Evolutionary conservation across 768 basidiomycete genomes (phyloP).

Genomic region (Tylopilus rubrobrunneus): DNA sequence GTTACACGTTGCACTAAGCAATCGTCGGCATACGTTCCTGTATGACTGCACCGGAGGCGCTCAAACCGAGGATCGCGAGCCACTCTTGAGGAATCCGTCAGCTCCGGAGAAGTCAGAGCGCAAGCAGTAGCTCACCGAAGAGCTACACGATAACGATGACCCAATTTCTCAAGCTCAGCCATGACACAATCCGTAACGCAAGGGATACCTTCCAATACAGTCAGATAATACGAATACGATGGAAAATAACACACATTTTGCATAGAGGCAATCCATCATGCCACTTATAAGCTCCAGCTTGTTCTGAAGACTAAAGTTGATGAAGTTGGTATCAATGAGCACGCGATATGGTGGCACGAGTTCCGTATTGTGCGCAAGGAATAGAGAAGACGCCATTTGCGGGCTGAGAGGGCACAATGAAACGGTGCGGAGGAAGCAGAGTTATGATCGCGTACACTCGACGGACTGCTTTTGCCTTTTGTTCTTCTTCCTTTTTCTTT

Average conservation of each 20-base stretch:
- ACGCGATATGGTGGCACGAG: constrained; percentile 97
- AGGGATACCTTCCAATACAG: constrained; percentile 70
- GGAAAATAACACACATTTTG: constrained; percentile 69
- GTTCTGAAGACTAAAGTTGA: constrained; percentile 98
- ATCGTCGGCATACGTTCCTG: constrained; percentile 98
- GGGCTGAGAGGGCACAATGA: constrained; percentile 43
- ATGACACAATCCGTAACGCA: constrained; percentile 99
- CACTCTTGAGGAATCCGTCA: constrained; percentile 51
- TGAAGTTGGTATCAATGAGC: constrained; percentile 98
- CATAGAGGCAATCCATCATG: constrained; percentile 99
- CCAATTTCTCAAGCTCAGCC: constrained; percentile 97
- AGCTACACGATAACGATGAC: constrained; percentile 91
- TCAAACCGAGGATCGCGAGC: constrained; percentile 98
- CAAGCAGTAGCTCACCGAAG: constrained; percentile 59
- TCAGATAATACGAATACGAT: constrained; percentile 1
- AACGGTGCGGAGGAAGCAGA: neutral
- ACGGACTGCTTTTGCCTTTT: constrained; percentile 72
- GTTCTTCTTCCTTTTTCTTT: constrained; percentile 77
- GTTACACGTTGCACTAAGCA: constrained; percentile 96
- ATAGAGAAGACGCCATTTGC: constrained; percentile 86
- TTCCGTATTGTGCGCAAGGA: constrained; percentile 91
- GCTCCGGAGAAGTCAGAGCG: neutral
- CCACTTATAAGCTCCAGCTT: constrained; percentile 92
- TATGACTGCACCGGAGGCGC: constrained; percentile 85
- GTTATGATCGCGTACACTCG: constrained; percentile 58